Evolutionary conservation across 2,329 filamentous ascomycete species (phyloP), one percentile per base, ranked within the genome.

Genomic region (Ampelomyces quisqualis): DNA sequence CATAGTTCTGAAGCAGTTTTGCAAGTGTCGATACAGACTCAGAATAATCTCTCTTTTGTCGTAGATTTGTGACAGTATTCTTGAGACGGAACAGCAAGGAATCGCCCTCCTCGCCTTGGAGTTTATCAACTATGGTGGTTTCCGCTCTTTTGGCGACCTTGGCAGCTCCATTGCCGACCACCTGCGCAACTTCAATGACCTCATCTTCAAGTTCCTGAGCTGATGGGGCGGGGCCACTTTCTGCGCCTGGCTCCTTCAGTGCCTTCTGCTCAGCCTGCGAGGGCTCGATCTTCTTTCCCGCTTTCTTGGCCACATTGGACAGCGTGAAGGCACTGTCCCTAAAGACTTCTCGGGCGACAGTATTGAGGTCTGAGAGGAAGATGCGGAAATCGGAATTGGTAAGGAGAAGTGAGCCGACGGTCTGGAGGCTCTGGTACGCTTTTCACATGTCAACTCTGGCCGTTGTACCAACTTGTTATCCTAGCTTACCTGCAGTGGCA

Each of bases 361-460:
- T 83, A 31, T 83, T 82, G 27, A 95, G 70, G 58, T 97, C 91
- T 8, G 84, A 81, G 30, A 96, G 73, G 57, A 97, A 90, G 5
- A 90, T 76, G 26, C 90, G 84, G 65, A 97, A 96, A 58, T 96
- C 90, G 0, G 86, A 83, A 63, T 97, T 97, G 10, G 88, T 89
- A 29, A 97, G 73, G 1, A 96, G 78, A n/a, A 97, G 74, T 3
- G 85, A 86, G 20, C 86, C 85, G 0, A 97, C 81, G 0, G 90
- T 95, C 43, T 83, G 85, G 33, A 95, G 71, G 64, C 90, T 95
- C 60, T 86, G 77, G 58, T 90, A 90, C 11, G 87, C 86, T 86
- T 51, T 15, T 14, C 14, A 34, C 3, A 44, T 44, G 44, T 68
- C 35, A 68, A 51, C 40, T 17, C 14, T 23, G 34, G 24, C 19